Percentiles rank a stretch among this genome's conserved stretches.
Conservation (phyloP, 768 basidiomycete species). For the Mycena galericulata region DNA sequence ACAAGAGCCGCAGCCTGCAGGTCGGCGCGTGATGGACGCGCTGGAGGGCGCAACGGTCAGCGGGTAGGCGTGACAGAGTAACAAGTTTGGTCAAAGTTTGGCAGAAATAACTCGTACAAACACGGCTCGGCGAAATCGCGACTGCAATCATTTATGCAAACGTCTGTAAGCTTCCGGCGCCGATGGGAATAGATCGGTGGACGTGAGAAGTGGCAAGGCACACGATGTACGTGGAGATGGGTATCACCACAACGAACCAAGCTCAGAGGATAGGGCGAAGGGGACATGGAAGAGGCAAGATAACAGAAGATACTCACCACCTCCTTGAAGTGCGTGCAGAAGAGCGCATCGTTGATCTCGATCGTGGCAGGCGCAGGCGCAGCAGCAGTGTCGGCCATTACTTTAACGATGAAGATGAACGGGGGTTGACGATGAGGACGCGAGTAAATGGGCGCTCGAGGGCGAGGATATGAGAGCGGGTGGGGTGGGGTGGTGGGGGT, state of each 20-base stretch:
- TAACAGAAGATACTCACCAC: slow-evolving; percentile 73
- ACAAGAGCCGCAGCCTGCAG: too few relatives aligned
- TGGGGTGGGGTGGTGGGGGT: slow-evolving; percentile 1
- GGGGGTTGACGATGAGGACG: not conserved
- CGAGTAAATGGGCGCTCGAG: not conserved
- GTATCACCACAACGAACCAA: not conserved
- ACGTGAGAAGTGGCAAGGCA: not conserved
- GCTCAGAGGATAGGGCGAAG: slow-evolving; percentile 13
- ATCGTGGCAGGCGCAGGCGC: slow-evolving; percentile 17
- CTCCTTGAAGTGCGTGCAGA: slow-evolving; percentile 79
- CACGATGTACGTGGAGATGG: not conserved
- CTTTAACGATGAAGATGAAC: not conserved
- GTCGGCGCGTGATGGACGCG: too few relatives aligned
- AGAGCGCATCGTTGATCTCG: slow-evolving; percentile 31
- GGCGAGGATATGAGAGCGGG: too few relatives aligned
- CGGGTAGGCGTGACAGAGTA: too few relatives aligned
- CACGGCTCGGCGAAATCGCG: too few relatives aligned
- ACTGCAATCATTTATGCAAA: too few relatives aligned
- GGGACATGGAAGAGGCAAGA: slow-evolving; percentile 24
- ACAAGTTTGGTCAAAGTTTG: too few relatives aligned
- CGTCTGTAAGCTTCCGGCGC: too few relatives aligned
- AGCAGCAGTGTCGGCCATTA: slow-evolving; percentile 23
- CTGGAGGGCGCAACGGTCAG: too few relatives aligned
- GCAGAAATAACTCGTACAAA: too few relatives aligned
- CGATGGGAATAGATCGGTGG: slow-evolving; percentile 9